phyloP scores from a whole-genome alignment of 2,329 filamentous ascomycete genomes.

The Sclerotinia glacialis region DNA sequence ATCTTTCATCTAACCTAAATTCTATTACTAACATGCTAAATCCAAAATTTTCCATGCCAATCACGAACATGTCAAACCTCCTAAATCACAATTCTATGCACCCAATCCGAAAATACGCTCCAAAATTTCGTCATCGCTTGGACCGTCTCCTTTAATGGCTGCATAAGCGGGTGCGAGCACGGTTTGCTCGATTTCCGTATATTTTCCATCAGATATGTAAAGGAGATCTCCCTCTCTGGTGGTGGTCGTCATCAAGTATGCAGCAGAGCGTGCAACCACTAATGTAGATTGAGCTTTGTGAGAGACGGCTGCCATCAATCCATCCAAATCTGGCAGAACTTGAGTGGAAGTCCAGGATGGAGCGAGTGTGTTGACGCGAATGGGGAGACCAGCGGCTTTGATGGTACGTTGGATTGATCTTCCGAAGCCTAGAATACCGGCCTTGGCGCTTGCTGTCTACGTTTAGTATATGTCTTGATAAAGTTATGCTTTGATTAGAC shows the following conservation, averaged over 20 bases:
- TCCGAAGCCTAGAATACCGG: conserved; percentile 53
- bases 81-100: background rate
- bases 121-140: conserved; percentile 42
- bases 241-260: conserved; percentile 49
- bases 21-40: background rate
- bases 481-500: background rate
- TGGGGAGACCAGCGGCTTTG: conserved; percentile 30
- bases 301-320: conserved; percentile 42
- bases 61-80: background rate
- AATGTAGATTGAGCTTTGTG: conserved; percentile 46
- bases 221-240: conserved; percentile 51
- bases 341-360: conserved; percentile 55
- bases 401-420: conserved; percentile 47
- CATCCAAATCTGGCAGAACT: conserved; percentile 44
- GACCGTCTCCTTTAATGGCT: conserved; percentile 38
- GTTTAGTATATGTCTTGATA: conserved; percentile 31
- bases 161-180: conserved; percentile 41
- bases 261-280: conserved; percentile 49
- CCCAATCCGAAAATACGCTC: conserved; percentile 27
- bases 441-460: conserved; percentile 49
- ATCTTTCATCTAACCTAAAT: background rate
- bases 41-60: background rate
- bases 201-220: conserved; percentile 49
- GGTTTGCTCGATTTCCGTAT: conserved; percentile 53
- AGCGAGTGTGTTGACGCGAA: conserved; percentile 55